Evolutionary conservation across 2,329 filamentous ascomycete genomes (phyloP).

Genomic region (Exophiala oligosperma): DNA sequence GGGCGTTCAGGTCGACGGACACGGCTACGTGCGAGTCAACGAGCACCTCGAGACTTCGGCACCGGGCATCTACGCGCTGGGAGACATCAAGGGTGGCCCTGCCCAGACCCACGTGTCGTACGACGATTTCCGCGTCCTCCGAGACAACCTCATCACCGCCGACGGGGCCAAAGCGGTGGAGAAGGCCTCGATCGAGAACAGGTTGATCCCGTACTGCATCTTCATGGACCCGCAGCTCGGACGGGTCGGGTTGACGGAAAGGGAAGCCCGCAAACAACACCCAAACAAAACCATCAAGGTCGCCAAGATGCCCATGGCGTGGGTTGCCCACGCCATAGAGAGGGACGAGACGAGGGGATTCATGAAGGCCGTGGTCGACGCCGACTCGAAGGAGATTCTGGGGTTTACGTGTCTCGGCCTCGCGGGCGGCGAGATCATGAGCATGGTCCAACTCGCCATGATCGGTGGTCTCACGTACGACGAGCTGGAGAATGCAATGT

Average conservation of each 20-base stretch:
- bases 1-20: conserved; percentile 42
- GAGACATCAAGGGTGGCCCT: conserved; percentile 54
- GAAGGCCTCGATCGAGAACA: conserved; percentile 34
- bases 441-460: conserved; percentile 55
- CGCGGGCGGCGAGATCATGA: conserved; percentile 57
- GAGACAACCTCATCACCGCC: conserved; percentile 44
- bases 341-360: conserved; percentile 53
- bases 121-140: conserved; percentile 56
- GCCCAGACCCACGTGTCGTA: conserved; percentile 60
- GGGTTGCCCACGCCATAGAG: conserved; percentile 53
- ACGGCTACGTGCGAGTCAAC: conserved; percentile 48
- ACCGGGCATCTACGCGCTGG: conserved; percentile 49
- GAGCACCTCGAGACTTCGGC: conserved; percentile 47
- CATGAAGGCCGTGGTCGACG: conserved; percentile 55
- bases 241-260: conserved; percentile 51
- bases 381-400: conserved; percentile 50
- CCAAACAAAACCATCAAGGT: conserved; percentile 37
- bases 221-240: conserved; percentile 57
- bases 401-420: conserved; percentile 54
- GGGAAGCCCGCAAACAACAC: conserved; percentile 34
- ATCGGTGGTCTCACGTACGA: conserved; percentile 49
- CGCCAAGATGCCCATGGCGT: conserved; percentile 54
- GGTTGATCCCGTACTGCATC: conserved; percentile 49
- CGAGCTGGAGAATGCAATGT: conserved; percentile 49
- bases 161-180: conserved; percentile 7